Conservation (phyloP, 768 basidiomycete genomes). For the Mrakia blollopis region DNA sequence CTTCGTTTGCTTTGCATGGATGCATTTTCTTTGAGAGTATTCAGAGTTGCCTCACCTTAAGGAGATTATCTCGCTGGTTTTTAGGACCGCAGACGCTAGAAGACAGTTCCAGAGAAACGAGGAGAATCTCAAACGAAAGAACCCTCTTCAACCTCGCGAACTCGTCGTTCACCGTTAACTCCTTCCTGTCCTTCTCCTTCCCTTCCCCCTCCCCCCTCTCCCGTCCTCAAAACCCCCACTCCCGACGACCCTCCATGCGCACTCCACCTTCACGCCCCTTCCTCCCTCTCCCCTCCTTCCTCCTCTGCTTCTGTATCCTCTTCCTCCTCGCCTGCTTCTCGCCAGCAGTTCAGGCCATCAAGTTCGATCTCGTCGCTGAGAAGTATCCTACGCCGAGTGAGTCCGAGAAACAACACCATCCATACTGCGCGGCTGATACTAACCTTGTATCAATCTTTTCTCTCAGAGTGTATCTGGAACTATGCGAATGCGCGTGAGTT, state of each 20-base stretch:
- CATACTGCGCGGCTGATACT: neutral
- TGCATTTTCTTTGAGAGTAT: too few relatives aligned
- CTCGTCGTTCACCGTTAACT: too few relatives aligned
- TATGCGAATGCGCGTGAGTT: slow-evolving; percentile 59
- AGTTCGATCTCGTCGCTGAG: slow-evolving; percentile 70
- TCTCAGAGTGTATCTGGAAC: slow-evolving; percentile 86
- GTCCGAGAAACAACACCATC: slow-evolving; percentile 19
- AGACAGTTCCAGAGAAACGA: too few relatives aligned
- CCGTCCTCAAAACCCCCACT: neutral
- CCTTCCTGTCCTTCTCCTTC: neutral
- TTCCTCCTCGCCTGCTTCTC: slow-evolving; percentile 23
- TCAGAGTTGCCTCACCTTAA: too few relatives aligned
- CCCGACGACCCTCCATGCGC: slow-evolving; percentile 6
- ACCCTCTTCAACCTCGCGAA: too few relatives aligned
- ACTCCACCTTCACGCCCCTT: slow-evolving; percentile 28
- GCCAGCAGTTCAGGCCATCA: slow-evolving; percentile 62
- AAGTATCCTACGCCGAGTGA: slow-evolving; percentile 62
- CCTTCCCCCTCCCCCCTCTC: neutral
- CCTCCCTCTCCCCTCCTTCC: slow-evolving; percentile 38
- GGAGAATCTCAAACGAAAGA: too few relatives aligned
- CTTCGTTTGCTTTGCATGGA: too few relatives aligned
- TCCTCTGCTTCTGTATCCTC: slow-evolving; percentile 27
- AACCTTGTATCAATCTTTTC: neutral
- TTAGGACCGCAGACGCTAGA: too few relatives aligned
- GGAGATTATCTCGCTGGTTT: too few relatives aligned